Evolutionary conservation across 139 green algal species (phyloP).

Genomic region (Pleodorina starrii): DNA sequence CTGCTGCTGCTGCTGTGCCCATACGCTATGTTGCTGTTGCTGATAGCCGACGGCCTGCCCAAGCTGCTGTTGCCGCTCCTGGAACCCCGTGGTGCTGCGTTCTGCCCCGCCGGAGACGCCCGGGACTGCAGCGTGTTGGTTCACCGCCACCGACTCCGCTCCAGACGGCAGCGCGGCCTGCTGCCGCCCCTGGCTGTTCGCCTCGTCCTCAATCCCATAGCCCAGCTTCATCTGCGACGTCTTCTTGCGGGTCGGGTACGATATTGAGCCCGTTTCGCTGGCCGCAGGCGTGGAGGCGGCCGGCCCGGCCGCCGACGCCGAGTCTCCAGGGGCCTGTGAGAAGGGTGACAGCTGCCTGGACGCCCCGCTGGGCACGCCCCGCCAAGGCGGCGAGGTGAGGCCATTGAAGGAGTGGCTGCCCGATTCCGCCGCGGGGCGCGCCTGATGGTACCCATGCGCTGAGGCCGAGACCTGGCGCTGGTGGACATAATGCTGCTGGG

Average conservation of each 20-base stretch:
- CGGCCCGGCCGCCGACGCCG: neutral
- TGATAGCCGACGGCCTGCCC: neutral
- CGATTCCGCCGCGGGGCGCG: neutral
- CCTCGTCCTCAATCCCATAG: neutral
- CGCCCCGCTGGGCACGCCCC: too few species aligned
- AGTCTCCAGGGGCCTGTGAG: neutral
- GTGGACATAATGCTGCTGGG: neutral
- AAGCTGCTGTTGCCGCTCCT: neutral
- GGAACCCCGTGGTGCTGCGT: too few species aligned
- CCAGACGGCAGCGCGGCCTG: too few species aligned
- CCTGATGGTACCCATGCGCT: neutral
- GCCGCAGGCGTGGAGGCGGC: neutral
- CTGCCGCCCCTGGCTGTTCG: neutral
- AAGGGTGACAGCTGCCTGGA: neutral
- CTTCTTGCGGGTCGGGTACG: conserved; percentile 18
- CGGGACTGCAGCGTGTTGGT: too few species aligned
- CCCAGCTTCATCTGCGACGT: neutral
- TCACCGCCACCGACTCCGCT: too few species aligned
- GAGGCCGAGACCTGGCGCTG: neutral
- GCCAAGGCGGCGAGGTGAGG: too few species aligned
- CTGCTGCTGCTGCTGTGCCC: conserved; percentile 14
- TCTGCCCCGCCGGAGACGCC: too few species aligned
- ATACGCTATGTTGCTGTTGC: neutral
- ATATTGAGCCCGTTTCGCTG: neutral
- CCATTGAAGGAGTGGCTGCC: too few species aligned